Base-by-base conservation (phyloP, 2,329 filamentous ascomycete genomes). In the Apiospora sp. region DNA sequence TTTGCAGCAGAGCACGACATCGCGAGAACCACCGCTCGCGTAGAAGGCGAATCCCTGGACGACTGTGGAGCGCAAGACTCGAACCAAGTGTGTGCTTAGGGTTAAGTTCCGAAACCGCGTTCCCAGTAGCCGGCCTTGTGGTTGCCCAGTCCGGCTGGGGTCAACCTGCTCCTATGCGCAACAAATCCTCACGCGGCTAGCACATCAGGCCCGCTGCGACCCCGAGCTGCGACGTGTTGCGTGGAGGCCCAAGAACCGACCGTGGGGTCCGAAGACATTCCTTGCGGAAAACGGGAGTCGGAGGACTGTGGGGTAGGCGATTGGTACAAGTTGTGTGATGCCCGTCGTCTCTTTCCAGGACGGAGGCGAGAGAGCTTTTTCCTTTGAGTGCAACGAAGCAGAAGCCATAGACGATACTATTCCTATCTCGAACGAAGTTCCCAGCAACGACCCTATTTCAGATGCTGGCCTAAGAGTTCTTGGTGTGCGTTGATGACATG, bases 91-190 rank as follows among this genome's bases (percentile, higher is more conserved):
- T 86, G 84, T 86, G 86, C 89, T 93, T 98, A 98, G 95, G 95
- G 95, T 97, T 98, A 97, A 95, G 93, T 95, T 95, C 93, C 94
- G 91, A 92, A 75, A 84, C 86, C 86, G 84, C 86, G 87, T 90
- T 92, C 89, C 88, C 89, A 76, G 67, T 73, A 73, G 72, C 70
- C 75, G 73, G 73, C 73, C 79, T 70, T 75, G 69, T 84, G 34
- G 48, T 84, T 85, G 82, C 80, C 80, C 80, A 79, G 81, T 79
- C 83, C 82, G 84, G 84, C 82, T 83, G 81, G 80, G 80, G 80
- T 81, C 80, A 80, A 80, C 77, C 81, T 80, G 80, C 77, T 78
- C 79, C 79, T 79, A 75, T 7, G 27, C 80, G 83, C 81, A 79
- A 82, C 81, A 76, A 34, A 48, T 80, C 83, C 86, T 78, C 78